Percentiles rank a stretch among this genome's conserved stretches.
phyloP scores from a whole-genome alignment of 345 rosid genomes.

The Euclidium syriacum region DNA sequence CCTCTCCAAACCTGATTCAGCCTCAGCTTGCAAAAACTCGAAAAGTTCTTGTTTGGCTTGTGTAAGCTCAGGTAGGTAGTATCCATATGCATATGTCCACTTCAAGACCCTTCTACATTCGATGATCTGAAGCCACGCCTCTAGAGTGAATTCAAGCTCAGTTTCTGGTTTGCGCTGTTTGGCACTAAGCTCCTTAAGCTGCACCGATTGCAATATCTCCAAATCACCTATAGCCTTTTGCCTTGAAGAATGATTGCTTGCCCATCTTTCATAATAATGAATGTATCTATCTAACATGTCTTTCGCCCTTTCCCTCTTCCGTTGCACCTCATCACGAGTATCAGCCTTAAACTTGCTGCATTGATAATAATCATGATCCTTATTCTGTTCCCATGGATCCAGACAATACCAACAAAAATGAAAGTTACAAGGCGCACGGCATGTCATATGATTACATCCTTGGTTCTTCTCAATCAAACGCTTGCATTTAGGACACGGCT shows the following conservation, averaged over 20 bases:
- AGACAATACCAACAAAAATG: neutral
- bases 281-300: neutral
- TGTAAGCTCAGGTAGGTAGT: slow-evolving; percentile 52
- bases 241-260: neutral
- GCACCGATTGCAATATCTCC: neutral
- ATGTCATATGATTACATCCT: neutral
- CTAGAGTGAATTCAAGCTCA: slow-evolving; percentile 67
- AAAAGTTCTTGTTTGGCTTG: slow-evolving; percentile 57
- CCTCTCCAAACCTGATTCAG: neutral
- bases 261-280: neutral
- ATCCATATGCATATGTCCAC: slow-evolving; percentile 79
- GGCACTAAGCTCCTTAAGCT: slow-evolving; percentile 54
- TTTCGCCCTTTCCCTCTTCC: neutral
- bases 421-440: neutral
- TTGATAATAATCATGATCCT: too few species aligned
- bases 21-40: slow-evolving; percentile 66
- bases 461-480: neutral
- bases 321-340: neutral
- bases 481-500: neutral
- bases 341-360: slow-evolving; percentile 36
- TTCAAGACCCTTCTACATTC: too few species aligned
- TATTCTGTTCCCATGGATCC: neutral
- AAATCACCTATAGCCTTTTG: neutral
- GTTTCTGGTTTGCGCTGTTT: slow-evolving; percentile 51
- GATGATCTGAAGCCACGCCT: slow-evolving; percentile 69